A percentile compares a stretch with the other conserved stretches of the same genome.
Conservation (phyloP, 805 yeast genomes). For the Starmerella asiatica region DNA sequence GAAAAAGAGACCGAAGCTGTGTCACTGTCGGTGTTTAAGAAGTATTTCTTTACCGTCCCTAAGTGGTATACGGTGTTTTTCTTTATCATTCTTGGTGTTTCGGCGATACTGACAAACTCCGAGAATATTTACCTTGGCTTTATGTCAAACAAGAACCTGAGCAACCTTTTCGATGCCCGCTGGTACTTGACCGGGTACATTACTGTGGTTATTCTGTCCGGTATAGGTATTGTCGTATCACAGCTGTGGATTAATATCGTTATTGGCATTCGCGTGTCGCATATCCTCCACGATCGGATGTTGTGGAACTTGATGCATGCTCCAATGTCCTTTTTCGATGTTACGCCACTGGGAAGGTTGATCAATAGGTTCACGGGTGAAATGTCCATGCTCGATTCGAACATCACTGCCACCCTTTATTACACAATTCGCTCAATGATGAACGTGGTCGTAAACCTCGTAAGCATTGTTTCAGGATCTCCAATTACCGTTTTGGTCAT, state of each 20-base stretch:
- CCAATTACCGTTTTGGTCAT: conserved; percentile 56
- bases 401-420: conserved; percentile 46
- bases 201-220: conserved; percentile 39
- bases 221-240: conserved; percentile 21
- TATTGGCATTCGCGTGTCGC: conserved; percentile 16
- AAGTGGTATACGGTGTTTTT: conserved; percentile 33
- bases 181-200: conserved; percentile 72
- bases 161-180: conserved; percentile 14
- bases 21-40: conserved; percentile 17
- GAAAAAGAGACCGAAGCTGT: conserved; percentile 19
- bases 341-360: conserved; percentile 69
- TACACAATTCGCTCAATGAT: conserved; percentile 39
- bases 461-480: conserved; percentile 47
- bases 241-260: conserved; percentile 48
- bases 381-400: conserved; percentile 60
- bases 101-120: conserved; percentile 18
- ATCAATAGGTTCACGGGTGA: conserved; percentile 71
- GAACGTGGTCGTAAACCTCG: conserved; percentile 41
- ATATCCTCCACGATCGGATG: conserved; percentile 41
- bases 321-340: conserved; percentile 65
- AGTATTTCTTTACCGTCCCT: conserved; percentile 21
- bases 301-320: conserved; percentile 44
- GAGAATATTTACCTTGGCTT: conserved; percentile 19
- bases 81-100: conserved; percentile 23
- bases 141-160: conserved; percentile 18